A percentile compares a stretch with the other conserved stretches of the same genome.
Evolutionary conservation across 176 grass and related monocot species (phyloP).

Genomic region (Bromus sterilis): DNA sequence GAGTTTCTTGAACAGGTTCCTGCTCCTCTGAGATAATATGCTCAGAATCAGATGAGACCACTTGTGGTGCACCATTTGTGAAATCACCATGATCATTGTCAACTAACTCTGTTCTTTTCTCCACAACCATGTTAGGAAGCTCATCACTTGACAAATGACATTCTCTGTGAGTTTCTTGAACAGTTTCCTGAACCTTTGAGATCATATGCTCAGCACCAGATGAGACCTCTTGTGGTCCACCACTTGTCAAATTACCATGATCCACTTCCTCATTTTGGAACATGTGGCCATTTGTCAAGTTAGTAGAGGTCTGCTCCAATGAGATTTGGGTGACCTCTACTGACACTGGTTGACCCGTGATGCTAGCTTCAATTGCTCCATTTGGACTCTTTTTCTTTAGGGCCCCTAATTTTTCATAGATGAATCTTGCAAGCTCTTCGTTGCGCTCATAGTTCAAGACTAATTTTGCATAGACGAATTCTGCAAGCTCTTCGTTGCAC

Average conservation of each 20-base stretch:
- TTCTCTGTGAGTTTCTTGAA: slow-evolving; percentile 15
- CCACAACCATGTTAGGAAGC: background rate
- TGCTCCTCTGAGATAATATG: too few relatives aligned
- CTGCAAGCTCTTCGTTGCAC: slow-evolving; percentile 30
- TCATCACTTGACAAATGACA: slow-evolving; percentile 15
- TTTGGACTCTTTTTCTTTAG: slow-evolving; percentile 30
- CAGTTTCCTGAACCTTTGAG: slow-evolving; percentile 21
- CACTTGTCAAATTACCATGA: slow-evolving; percentile 25
- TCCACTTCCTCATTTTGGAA: slow-evolving; percentile 7
- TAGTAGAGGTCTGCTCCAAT: slow-evolving; percentile 11
- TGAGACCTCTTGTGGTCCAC: slow-evolving; percentile 11
- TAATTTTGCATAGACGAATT: slow-evolving; percentile 37
- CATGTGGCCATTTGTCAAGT: background rate
- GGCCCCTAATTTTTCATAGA: slow-evolving; percentile 38
- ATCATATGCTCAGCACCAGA: slow-evolving; percentile 18
- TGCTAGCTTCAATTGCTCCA: slow-evolving; percentile 22
- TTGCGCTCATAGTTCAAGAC: slow-evolving; percentile 53
- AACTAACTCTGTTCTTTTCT: slow-evolving; percentile 36
- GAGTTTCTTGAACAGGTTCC: slow-evolving; percentile 15
- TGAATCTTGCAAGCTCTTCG: slow-evolving; percentile 24
- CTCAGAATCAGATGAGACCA: too few relatives aligned
- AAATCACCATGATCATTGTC: background rate
- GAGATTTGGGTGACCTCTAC: background rate
- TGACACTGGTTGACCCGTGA: background rate
- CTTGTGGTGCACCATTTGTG: too few relatives aligned